phyloP scores from a whole-genome alignment of 2,329 filamentous ascomycete species.

The Aspergillus oerlinghausenensis region DNA sequence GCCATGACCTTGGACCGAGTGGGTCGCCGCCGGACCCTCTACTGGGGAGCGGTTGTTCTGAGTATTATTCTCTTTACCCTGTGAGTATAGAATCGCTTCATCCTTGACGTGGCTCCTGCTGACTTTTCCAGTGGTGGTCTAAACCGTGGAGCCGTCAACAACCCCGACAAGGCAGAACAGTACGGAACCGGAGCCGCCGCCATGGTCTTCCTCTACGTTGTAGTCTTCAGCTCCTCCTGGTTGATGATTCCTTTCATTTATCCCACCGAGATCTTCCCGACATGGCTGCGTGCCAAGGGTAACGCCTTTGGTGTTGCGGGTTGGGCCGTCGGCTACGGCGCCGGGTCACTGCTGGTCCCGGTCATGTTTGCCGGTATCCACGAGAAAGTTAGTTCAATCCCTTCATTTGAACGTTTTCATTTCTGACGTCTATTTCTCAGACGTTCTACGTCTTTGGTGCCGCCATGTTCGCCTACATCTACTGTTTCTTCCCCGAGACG shows the following conservation, averaged over 20 bases:
- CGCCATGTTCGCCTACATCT: conserved; percentile 59
- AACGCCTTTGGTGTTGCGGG: conserved; percentile 69
- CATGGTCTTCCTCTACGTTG: conserved; percentile 63
- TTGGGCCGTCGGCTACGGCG: conserved; percentile 65
- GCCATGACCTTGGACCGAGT: conserved; percentile 64
- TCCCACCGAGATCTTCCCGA: conserved; percentile 65
- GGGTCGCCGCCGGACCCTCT: conserved; percentile 61
- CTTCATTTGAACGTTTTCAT: too few species aligned
- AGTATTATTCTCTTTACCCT: conserved; percentile 55
- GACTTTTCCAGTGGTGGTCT: conserved; percentile 45
- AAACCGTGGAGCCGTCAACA: conserved; percentile 28
- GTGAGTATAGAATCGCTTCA: too few species aligned
- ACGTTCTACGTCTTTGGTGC: conserved; percentile 67
- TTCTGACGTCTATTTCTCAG: conserved; percentile 21
- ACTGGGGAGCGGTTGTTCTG: conserved; percentile 59
- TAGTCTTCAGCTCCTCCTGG: conserved; percentile 58
- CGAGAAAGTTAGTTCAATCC: conserved; percentile 39
- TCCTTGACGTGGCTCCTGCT: conserved; percentile 54
- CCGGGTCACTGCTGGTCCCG: conserved; percentile 43
- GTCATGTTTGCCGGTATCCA: conserved; percentile 56
- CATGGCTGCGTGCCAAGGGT: conserved; percentile 63
- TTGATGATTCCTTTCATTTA: conserved; percentile 57
- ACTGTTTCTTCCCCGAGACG: conserved; percentile 15
- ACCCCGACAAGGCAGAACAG: conserved; percentile 36
- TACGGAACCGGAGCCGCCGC: conserved; percentile 59